A percentile compares a stretch with the other conserved stretches of the same genome.
These are phyloP conservation scores for Tuber microsphaerosporum DNA, from an alignment of 495 filamentous ascomycete genomes.

Conservation along the genomic window DNA sequence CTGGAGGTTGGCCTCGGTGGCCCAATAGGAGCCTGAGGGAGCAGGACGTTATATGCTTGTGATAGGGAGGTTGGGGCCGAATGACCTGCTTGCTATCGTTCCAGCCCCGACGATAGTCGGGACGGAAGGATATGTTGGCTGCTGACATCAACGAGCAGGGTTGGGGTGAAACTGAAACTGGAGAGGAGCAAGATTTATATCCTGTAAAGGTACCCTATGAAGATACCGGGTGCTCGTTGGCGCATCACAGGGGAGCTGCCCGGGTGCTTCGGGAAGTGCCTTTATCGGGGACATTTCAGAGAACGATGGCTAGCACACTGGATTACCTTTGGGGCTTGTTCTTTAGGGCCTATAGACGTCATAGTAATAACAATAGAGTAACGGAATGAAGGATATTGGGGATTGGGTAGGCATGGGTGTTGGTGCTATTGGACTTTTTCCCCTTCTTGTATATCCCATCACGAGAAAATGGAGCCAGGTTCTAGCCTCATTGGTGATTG, in stretches of 20 bases:
- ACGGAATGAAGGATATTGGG: background rate
- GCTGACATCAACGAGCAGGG: background rate
- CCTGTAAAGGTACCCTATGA: background rate
- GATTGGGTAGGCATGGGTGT: background rate
- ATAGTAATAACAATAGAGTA: background rate
- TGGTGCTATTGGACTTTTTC: background rate
- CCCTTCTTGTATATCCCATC: background rate
- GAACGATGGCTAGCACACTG: background rate
- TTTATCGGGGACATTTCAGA: background rate
- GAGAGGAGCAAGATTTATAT: background rate
- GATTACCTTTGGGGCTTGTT: background rate
- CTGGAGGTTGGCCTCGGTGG: background rate
- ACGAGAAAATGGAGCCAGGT: background rate
- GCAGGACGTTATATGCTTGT: background rate
- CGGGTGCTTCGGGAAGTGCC: background rate
- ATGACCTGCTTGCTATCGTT: background rate
- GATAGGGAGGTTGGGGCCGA: background rate
- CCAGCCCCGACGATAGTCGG: background rate
- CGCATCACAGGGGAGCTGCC: background rate
- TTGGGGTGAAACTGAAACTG: background rate
- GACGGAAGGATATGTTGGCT: background rate
- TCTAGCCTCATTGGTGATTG: background rate
- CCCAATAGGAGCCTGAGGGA: background rate
- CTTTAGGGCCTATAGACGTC: background rate
- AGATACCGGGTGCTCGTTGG: background rate